A percentile compares a stretch with the other conserved stretches of the same genome.
These are phyloP conservation scores for Phytopythium kandeliae DNA, from an alignment of 352 stramenopile genomes.

Conservation along the genomic window DNA sequence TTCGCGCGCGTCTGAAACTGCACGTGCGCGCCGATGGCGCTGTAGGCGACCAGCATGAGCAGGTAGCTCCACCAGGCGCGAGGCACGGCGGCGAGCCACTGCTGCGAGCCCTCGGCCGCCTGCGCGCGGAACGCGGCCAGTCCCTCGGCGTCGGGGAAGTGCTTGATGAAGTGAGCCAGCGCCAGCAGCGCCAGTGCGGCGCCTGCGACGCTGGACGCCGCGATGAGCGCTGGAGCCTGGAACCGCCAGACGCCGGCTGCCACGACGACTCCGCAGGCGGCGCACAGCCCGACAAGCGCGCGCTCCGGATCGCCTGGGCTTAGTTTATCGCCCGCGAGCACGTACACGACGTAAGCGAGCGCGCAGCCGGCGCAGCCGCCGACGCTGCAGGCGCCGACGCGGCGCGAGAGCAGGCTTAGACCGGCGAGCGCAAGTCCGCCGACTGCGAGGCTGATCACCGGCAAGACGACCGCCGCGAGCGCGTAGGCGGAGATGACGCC, in stretches of 20 bases:
- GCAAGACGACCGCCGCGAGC: background rate
- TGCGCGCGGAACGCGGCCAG: background rate
- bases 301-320: background rate
- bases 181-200: background rate
- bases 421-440: background rate
- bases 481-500: background rate
- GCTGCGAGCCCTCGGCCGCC: background rate
- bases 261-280: background rate
- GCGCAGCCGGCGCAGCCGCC: background rate
- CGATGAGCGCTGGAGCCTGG: background rate
- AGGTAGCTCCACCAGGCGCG: background rate
- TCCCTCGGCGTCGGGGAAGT: background rate
- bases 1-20: no score
- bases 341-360: background rate
- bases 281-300: background rate
- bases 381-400: background rate
- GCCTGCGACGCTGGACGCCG: background rate
- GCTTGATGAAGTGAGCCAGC: background rate
- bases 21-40: constrained; percentile 1
- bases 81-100: background rate
- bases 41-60: background rate
- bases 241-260: background rate
- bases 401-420: background rate
- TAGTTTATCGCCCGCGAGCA: background rate
- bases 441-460: background rate